Evolutionary conservation across 1,139 yeast species (phyloP), one percentile per base, ranked within the genome.

Genomic region (Nakaseomyces kungkrabaensis): DNA sequence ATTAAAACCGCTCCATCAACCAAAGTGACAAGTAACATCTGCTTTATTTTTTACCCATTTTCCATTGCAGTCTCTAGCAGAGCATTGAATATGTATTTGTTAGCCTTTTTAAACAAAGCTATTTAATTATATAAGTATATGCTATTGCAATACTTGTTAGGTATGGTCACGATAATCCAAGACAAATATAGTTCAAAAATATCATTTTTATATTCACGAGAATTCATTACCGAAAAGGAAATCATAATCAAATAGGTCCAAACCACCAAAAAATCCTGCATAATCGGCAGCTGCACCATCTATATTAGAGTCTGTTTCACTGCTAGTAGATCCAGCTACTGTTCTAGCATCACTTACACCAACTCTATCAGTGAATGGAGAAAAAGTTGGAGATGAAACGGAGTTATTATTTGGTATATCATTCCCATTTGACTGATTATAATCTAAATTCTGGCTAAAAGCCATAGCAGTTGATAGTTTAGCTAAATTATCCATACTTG

Each of bases 191-290:
- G 22, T 33, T 33, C 10, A 33, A 5, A n/a, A 11, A 38, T 24
- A 24, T 4, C 24, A 24, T 5, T 38, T 8, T 6, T 10, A 7
- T 13, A 17, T 17, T 38, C 42, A 38, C 4, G 42, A 24, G 17
- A 43, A 48, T 7, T 56, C 57, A 40, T 59, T 56, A 17, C 66
- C 56, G 31, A 62, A 59, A 17, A 63, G 53, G 45, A 60, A 61
- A 50, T 62, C 66, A 47, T 59, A 62, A 38, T 60, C 62, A 47
- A 62, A 60, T 4, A 62, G 44, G 37, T 62, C 66, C 7, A 61
- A 48, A 5, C 61, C 57, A 5, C 60, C 63, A 47, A 60, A 59
- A 6, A 56, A 41, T 3, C 56, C 62, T 4, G 63, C 53, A 45
- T 54, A 53, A 41, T 41, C 44, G 24, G 44, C 24, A 50, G 51